A percentile compares a stretch with the other conserved stretches of the same genome.
These are phyloP conservation scores for Xylariaceae sp. DNA, from an alignment of 2,329 filamentous ascomycete genomes.

Conservation along the genomic window DNA sequence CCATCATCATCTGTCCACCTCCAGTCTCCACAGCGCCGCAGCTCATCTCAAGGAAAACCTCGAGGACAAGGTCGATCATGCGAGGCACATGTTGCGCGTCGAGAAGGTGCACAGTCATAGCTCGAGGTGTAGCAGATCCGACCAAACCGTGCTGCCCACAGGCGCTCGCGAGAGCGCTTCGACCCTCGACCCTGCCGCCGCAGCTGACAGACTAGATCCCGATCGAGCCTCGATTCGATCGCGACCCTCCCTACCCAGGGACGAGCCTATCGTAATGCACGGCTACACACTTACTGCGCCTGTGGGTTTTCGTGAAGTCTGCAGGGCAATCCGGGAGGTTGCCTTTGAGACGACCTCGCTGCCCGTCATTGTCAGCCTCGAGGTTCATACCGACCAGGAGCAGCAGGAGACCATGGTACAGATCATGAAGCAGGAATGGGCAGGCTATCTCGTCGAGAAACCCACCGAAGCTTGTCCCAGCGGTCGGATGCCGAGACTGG, in stretches of 20 bases:
- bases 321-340: slow-evolving; percentile 66
- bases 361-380: slow-evolving; percentile 84
- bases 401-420: slow-evolving; percentile 91
- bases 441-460: slow-evolving; percentile 59
- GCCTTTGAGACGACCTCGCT: slow-evolving; percentile 71
- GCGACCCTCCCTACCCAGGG: slow-evolving; percentile 27
- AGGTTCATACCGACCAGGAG: slow-evolving; percentile 74
- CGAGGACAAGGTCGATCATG: slow-evolving; percentile 27
- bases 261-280: slow-evolving; percentile 77
- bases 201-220: slow-evolving; percentile 7
- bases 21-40: slow-evolving; percentile 37
- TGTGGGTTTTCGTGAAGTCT: slow-evolving; percentile 83
- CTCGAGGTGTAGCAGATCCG: slow-evolving; percentile 19
- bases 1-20: slow-evolving; percentile 38
- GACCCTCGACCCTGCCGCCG: slow-evolving; percentile 7
- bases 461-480: slow-evolving; percentile 42
- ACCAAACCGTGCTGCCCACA: slow-evolving; percentile 10
- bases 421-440: slow-evolving; percentile 89
- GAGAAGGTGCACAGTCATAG: slow-evolving; percentile 22
- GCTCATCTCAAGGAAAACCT: slow-evolving; percentile 29
- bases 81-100: slow-evolving; percentile 22
- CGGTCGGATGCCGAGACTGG: slow-evolving; percentile 58
- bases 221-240: slow-evolving; percentile 15
- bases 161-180: slow-evolving; percentile 9
- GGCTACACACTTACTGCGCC: slow-evolving; percentile 76